Conservation (phyloP, 2,329 filamentous ascomycete genomes). For the Penicillium rolfsii region DNA sequence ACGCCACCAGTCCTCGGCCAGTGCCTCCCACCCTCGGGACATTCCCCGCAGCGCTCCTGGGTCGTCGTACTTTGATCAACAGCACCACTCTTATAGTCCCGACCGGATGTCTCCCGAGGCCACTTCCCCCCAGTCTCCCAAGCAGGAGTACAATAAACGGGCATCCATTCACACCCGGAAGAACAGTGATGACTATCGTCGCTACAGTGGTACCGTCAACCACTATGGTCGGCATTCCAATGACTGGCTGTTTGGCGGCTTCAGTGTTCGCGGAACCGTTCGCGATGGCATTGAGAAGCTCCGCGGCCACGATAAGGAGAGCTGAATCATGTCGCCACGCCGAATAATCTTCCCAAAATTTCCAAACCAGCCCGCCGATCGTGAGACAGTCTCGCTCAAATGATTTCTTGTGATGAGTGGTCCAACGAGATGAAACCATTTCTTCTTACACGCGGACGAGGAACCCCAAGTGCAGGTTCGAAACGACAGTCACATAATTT, state of each 20-base stretch:
- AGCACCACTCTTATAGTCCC: conserved; percentile 25
- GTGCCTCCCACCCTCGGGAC: conserved; percentile 17
- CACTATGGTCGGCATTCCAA: conserved; percentile 55
- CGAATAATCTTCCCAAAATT: neutral
- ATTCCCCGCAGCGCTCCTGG: conserved; percentile 23
- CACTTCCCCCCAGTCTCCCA: conserved; percentile 22
- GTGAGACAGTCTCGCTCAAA: neutral
- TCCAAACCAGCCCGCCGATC: neutral
- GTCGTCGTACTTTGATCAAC: conserved; percentile 20
- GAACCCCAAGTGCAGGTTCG: neutral
- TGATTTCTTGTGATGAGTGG: neutral
- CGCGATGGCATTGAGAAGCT: conserved; percentile 46
- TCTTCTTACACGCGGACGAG: neutral
- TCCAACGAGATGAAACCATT: neutral
- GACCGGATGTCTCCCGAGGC: conserved; percentile 26
- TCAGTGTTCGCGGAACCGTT: conserved; percentile 52
- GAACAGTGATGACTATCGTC: conserved; percentile 41
- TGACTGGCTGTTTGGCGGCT: conserved; percentile 56
- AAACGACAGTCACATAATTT: neutral
- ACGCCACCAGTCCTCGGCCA: conserved; percentile 14
- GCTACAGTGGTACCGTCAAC: conserved; percentile 46
- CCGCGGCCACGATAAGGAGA: conserved; percentile 33
- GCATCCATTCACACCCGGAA: conserved; percentile 31
- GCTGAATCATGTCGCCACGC: conserved; percentile 21
- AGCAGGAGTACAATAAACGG: conserved; percentile 22